Conservation (phyloP, 2,329 filamentous ascomycete species). For the Phyllachora maydis region DNA sequence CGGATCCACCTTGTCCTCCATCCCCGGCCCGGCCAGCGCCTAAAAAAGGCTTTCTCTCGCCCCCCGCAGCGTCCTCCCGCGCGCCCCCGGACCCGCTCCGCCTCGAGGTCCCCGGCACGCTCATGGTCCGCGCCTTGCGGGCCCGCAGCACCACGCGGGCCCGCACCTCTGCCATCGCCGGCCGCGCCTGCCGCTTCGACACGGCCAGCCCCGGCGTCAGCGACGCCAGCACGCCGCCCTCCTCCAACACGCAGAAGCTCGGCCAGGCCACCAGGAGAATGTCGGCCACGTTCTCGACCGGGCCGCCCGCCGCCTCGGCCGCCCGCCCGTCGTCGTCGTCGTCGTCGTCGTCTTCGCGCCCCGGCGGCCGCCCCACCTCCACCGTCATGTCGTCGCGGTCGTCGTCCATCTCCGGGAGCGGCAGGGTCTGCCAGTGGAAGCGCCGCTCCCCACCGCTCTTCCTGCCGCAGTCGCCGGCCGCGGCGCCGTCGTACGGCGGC, state of each 20-base stretch:
- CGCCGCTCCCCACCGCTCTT: too few relatives aligned
- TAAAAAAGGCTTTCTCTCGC: too few relatives aligned
- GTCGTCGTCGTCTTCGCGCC: slow-evolving; percentile 1
- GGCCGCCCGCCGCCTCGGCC: slow-evolving; percentile 1
- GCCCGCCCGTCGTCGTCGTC: slow-evolving; percentile 1
- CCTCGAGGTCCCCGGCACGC: too few relatives aligned
- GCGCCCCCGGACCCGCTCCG: too few relatives aligned
- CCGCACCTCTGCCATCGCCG: slow-evolving; percentile 10
- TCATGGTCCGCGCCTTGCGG: too few relatives aligned
- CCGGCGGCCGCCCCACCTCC: not conserved
- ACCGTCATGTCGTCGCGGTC: slow-evolving; percentile 2
- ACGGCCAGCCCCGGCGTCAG: slow-evolving; percentile 14
- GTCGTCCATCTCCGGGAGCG: slow-evolving; percentile 5
- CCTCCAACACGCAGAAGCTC: slow-evolving; percentile 13
- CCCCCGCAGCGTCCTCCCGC: too few relatives aligned
- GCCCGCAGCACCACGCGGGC: too few relatives aligned
- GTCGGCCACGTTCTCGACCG: slow-evolving; percentile 4
- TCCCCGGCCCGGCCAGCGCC: too few relatives aligned
- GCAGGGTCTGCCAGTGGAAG: too few relatives aligned
- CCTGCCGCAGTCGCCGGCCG: slow-evolving; percentile 4
- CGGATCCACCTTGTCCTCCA: too few relatives aligned
- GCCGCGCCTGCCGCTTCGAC: slow-evolving; percentile 12
- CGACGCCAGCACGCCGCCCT: slow-evolving; percentile 11
- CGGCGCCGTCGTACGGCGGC: slow-evolving; percentile 9
- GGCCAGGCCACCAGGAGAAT: slow-evolving; percentile 14